Conservation (phyloP, 164 flowering plant species). For the Chimonanthus praecox region DNA sequence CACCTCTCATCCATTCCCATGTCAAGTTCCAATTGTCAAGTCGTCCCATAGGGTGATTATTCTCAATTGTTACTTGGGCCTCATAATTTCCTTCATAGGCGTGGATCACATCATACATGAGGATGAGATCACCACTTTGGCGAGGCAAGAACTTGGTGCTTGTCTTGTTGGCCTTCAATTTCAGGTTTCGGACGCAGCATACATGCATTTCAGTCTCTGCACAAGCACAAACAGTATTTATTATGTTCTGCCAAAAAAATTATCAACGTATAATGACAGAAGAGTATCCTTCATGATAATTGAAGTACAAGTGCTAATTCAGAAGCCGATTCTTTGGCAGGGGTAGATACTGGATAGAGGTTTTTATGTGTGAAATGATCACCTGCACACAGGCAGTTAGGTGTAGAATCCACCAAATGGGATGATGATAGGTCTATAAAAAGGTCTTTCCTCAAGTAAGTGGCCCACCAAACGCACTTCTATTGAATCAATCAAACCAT, state of each 20-base stretch:
- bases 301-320: too few species aligned
- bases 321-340: too few species aligned
- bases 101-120: conserved; percentile 49
- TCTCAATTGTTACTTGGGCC: conserved; percentile 57
- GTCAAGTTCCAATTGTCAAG: conserved; percentile 89
- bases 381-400: too few species aligned
- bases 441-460: too few species aligned
- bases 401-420: too few species aligned
- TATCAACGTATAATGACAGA: not conserved
- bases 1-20: conserved; percentile 87
- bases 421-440: too few species aligned
- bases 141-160: conserved; percentile 35
- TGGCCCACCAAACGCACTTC: too few species aligned
- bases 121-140: conserved; percentile 49
- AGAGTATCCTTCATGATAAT: not conserved
- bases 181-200: conserved; percentile 44
- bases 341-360: too few species aligned
- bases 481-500: too few species aligned
- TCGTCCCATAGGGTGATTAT: conserved; percentile 53
- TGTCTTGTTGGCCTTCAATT: conserved; percentile 21
- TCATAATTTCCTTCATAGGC: conserved; percentile 37
- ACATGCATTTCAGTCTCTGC: conserved; percentile 42
- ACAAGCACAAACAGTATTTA: not conserved
- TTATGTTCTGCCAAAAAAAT: not conserved
- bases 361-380: too few species aligned